Evolutionary conservation across 164 flowering plant genomes (phyloP), one percentile per base, ranked within the genome.

Genomic region (Annona squamosa): DNA sequence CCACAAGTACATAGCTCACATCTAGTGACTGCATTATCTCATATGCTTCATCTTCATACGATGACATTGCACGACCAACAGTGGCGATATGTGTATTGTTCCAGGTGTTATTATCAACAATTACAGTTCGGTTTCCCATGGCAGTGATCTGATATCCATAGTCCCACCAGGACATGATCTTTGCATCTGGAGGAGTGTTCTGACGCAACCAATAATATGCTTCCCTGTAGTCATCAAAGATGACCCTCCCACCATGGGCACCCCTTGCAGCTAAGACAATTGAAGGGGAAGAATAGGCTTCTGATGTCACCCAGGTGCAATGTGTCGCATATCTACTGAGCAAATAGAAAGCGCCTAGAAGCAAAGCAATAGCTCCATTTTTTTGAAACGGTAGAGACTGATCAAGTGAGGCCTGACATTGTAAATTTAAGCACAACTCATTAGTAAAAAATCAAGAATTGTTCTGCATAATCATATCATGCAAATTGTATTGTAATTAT

Each of bases 111-210:
- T 95, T 93, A 75, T 95, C 99, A 63, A 95, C 98, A 80, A 95
- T 95, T 63, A 93, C 97, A 68, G 98, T 93, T 84, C 97, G 82
- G 83, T 96, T 96, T 76, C 98, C 99, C 99, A 96, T 96, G 74
- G 98, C 97, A 73, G 99, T 96, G 72, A 96, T 96, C 79, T 96
- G 99, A 81, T 93, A 96, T 48, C 99, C 99, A 78, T 96, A 96
- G 79, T 96, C 99, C 99, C 97, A 96, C 99, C 98, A 96, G 47
- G 98, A 93, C 98, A 96, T 93, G 77, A 96, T 87, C 85, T 93
- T 93, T 65, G 99, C 98, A 88, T 96, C 98, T 69, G 78, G 85
- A 80, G 98, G 98, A 19, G 99, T 96, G 83, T 96, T 96, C 80
- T 96, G 97, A 10, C 93, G 88, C 65, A 96, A 92, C 99, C 99